Evolutionary conservation across 148 eudicot genomes (phyloP), one percentile per base, ranked within the genome.

Genomic region (Hydrangea macrophylla): DNA sequence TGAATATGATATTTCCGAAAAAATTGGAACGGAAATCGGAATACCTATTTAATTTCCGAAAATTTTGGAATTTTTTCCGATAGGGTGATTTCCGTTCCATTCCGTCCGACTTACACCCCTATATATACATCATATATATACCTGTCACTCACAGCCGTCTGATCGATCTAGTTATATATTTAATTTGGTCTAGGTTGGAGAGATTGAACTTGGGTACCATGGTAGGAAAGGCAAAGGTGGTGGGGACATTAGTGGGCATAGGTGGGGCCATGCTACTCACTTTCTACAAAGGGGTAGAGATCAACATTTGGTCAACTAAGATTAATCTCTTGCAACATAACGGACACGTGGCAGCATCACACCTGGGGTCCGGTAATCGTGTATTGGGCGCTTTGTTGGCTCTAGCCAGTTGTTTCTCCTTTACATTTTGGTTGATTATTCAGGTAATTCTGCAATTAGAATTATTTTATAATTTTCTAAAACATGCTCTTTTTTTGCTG

Each of bases 231-330:
- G 88, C 88, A 51, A 86, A 86, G 64, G 58, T 81, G 15, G 2
- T 73, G 2, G 91, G 91, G 30, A 86, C 88, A 11, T 3, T 81
- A 25, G 25, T 79, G 20, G 83, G 88, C 12, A 78, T 86, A 6
- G 69, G 76, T 26, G 91, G 91, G 51, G 88, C 91, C 50, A 86
- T 83, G 88, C 35, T 86, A 3, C 80, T n/a, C n/a, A n/a, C n/a
- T n/a, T n/a, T n/a, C n/a, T n/a, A n/a, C n/a, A n/a, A n/a, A n/a
- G n/a, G n/a, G 6, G 42, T 73, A 1, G 75, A 75, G 26, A 75
- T 87, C n/a, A 60, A 80, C 12, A 25, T 80, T 5, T 70, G 84
- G 83, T 32, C 76, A 11, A 68, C 84, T 15, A 60, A 77, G 37
- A n/a, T 58, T 31, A 76, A 84, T 61, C 58, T 80, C 44, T 69